A percentile compares a stretch with the other conserved stretches of the same genome.
phyloP scores from a whole-genome alignment of 192 early-diverging fungal genomes.

The Helicostylum pulchrum region DNA sequence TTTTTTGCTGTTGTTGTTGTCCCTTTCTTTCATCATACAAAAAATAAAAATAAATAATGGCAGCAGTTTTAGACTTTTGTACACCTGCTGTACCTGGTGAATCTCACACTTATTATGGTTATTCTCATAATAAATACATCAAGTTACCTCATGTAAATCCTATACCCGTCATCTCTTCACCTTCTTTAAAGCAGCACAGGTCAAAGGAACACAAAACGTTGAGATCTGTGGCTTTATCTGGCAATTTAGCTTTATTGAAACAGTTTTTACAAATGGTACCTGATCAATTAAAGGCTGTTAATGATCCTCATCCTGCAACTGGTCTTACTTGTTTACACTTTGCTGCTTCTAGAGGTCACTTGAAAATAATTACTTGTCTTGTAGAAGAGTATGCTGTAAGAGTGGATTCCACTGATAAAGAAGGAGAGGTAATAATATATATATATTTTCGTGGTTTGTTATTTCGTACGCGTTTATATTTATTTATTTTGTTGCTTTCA shows the following conservation, averaged over 20 bases:
- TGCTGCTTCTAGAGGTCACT: slow-evolving; percentile 57
- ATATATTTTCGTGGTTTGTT: too few relatives aligned
- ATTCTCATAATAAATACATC: slow-evolving; percentile 46
- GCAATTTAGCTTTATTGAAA: slow-evolving; percentile 37
- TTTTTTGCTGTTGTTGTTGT: not conserved
- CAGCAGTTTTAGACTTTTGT: slow-evolving; percentile 42
- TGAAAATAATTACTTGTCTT: slow-evolving; percentile 52
- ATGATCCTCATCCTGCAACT: slow-evolving; percentile 47
- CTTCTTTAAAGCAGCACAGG: slow-evolving; percentile 1
- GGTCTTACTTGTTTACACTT: slow-evolving; percentile 61
- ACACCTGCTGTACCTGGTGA: slow-evolving; percentile 57
- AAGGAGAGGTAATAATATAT: slow-evolving; percentile 57
- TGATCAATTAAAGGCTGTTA: slow-evolving; percentile 43
- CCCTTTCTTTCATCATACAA: not conserved
- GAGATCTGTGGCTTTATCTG: slow-evolving; percentile 27
- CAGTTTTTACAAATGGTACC: slow-evolving; percentile 37
- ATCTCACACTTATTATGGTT: slow-evolving; percentile 55
- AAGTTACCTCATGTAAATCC: slow-evolving; percentile 33
- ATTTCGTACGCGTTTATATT: not conserved
- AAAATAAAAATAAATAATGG: not conserved
- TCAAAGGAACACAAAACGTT: slow-evolving; percentile 13
- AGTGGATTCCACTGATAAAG: slow-evolving; percentile 59
- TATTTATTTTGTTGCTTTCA: slow-evolving; percentile 27
- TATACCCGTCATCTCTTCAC: slow-evolving; percentile 7
- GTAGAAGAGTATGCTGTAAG: slow-evolving; percentile 55